phyloP scores from a whole-genome alignment of 2,329 filamentous ascomycete species.

The Chaetoscypha palmicola region DNA sequence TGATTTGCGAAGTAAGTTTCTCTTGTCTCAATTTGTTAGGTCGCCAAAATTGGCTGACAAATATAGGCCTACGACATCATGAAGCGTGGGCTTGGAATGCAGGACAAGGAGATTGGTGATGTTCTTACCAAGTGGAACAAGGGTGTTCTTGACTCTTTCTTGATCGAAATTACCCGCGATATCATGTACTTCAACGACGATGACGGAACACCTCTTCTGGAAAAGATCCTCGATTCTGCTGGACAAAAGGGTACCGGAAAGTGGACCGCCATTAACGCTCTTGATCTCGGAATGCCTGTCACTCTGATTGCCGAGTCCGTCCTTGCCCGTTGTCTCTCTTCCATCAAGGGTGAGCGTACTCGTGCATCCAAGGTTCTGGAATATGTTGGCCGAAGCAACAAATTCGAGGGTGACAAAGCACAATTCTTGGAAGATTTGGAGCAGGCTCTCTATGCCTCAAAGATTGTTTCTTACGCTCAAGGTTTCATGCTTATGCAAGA shows the following conservation, averaged over 20 bases:
- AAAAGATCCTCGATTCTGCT: slow-evolving; percentile 98
- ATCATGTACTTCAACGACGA: slow-evolving; percentile 99
- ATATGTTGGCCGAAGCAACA: slow-evolving; percentile 64
- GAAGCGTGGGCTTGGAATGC: slow-evolving; percentile 91
- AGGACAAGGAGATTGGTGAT: slow-evolving; percentile 91
- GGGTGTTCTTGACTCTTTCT: slow-evolving; percentile 96
- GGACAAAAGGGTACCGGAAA: slow-evolving; percentile 99
- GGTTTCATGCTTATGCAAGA: slow-evolving; percentile 99
- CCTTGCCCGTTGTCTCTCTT: slow-evolving; percentile 87
- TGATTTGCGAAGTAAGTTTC: slow-evolving; percentile 84
- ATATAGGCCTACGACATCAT: slow-evolving; percentile 94
- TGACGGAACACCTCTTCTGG: slow-evolving; percentile 80
- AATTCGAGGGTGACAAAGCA: slow-evolving; percentile 84
- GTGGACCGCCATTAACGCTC: slow-evolving; percentile 98
- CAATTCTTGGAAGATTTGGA: slow-evolving; percentile 95
- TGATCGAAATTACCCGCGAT: slow-evolving; percentile 98
- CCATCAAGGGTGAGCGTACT: slow-evolving; percentile 86
- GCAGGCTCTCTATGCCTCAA: slow-evolving; percentile 97
- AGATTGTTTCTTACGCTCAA: slow-evolving; percentile 99
- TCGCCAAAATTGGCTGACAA: slow-evolving; percentile 11
- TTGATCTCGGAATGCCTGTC: slow-evolving; percentile 97
- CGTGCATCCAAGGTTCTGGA: slow-evolving; percentile 73
- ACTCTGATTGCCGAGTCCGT: slow-evolving; percentile 97
- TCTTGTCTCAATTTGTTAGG: background rate
- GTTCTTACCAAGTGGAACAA: slow-evolving; percentile 96